phyloP scores from a whole-genome alignment of 2,329 filamentous ascomycete genomes.

The Aureobasidium sp. region DNA sequence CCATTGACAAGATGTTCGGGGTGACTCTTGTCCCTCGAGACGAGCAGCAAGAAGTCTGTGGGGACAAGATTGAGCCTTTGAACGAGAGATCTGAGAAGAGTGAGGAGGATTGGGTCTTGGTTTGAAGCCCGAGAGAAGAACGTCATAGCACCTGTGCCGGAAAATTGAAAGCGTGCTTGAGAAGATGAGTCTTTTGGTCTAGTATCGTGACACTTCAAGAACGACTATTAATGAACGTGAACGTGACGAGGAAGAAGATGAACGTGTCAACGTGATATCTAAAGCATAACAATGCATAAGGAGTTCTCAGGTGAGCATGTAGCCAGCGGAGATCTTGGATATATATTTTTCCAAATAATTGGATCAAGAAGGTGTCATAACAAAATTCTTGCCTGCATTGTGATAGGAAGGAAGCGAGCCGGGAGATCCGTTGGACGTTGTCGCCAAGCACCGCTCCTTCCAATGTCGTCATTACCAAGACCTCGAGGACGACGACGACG shows the following conservation, averaged over 20 bases:
- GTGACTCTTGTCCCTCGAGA: neutral
- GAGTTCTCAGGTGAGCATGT: no score
- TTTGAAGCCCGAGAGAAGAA: neutral
- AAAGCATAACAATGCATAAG: no score
- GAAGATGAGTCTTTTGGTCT: neutral
- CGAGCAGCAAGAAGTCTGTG: neutral
- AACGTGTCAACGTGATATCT: no score
- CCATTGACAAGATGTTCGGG: neutral
- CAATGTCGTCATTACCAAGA: conserved; percentile 7
- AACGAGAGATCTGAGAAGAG: neutral
- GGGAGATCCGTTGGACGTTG: neutral
- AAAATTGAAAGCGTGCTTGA: no score
- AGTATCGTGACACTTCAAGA: no score
- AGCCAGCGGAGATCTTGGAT: no score
- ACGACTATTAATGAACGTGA: no score
- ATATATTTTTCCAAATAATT: no score
- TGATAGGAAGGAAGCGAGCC: neutral
- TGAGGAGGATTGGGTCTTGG: neutral
- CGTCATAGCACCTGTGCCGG: neutral
- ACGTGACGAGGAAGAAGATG: no score
- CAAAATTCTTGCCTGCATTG: neutral
- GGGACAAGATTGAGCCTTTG: neutral
- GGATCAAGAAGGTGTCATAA: no score
- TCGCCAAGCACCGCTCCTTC: conserved; percentile 4
- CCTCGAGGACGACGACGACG: conserved; percentile 3